These are phyloP conservation scores for Citrus reticulata DNA, from an alignment of 345 rosid genomes.

Conservation along the genomic window DNA sequence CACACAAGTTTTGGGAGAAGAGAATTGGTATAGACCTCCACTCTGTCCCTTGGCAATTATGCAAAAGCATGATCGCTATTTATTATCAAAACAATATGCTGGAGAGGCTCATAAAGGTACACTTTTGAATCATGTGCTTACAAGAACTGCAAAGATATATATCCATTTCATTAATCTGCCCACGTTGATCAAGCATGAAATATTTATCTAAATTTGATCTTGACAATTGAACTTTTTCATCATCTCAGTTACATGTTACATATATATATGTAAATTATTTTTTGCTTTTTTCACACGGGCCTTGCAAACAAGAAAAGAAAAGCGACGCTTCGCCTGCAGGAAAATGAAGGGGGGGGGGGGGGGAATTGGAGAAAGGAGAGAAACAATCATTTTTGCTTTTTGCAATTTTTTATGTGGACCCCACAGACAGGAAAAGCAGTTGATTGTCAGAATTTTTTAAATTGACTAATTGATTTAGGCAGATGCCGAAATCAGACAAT, in stretches of 20 bases:
- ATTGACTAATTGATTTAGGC: too few species aligned
- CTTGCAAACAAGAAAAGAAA: too few species aligned
- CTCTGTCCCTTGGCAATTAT: constrained; percentile 89
- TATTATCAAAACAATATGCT: constrained; percentile 85
- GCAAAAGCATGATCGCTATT: constrained; percentile 65
- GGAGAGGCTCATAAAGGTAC: constrained; percentile 70
- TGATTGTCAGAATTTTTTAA: too few species aligned
- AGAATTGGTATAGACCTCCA: constrained; percentile 74
- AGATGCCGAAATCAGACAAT: too few species aligned
- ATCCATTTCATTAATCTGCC: background rate
- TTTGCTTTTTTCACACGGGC: too few species aligned
- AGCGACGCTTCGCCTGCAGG: too few species aligned
- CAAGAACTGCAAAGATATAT: background rate
- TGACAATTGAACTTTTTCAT: background rate
- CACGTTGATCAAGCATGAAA: background rate
- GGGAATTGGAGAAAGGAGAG: too few species aligned
- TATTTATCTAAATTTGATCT: background rate
- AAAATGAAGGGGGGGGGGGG: too few species aligned
- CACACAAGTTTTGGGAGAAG: constrained; percentile 75
- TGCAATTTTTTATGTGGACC: too few species aligned
- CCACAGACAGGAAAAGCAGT: too few species aligned
- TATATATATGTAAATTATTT: too few species aligned
- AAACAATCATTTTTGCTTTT: too few species aligned
- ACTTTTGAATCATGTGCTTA: constrained; percentile 2
- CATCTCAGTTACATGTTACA: background rate